These are phyloP conservation scores for Xylariaceae sp. DNA, from an alignment of 2,329 filamentous ascomycete genomes.

Conservation along the genomic window DNA sequence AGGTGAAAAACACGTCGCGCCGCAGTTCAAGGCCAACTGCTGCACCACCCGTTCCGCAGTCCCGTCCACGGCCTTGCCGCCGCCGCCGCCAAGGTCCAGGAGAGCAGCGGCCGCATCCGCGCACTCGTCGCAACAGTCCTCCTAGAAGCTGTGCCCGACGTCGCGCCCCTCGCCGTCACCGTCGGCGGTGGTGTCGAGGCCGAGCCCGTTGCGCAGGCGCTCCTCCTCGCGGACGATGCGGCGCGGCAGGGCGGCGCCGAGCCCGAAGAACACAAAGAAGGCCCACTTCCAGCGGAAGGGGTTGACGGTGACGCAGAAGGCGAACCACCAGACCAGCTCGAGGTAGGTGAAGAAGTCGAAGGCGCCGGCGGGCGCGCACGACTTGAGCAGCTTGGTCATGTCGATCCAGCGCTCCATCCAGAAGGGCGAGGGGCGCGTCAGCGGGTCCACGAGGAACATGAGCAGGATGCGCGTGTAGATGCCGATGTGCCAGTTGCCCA, in stretches of 20 bases:
- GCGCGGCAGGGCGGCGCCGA: constrained; percentile 60
- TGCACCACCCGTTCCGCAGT: too few relatives aligned
- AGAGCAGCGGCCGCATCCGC: too few relatives aligned
- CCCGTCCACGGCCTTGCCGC: too few relatives aligned
- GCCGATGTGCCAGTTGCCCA: constrained; percentile 83
- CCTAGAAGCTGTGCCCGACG: constrained; percentile 26
- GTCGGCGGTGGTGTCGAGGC: constrained; percentile 30
- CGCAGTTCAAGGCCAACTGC: too few relatives aligned
- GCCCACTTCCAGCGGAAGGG: constrained; percentile 91
- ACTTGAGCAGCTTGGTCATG: constrained; percentile 68
- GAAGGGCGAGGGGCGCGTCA: constrained; percentile 61
- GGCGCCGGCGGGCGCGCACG: constrained; percentile 60
- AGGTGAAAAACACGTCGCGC: too few relatives aligned
- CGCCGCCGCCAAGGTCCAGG: too few relatives aligned
- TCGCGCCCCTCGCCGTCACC: constrained; percentile 21
- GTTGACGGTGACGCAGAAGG: constrained; percentile 70
- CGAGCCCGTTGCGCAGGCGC: constrained; percentile 45
- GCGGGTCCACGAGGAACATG: constrained; percentile 76
- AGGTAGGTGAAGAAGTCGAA: constrained; percentile 89
- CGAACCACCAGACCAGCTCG: constrained; percentile 79
- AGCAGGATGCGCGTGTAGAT: constrained; percentile 81
- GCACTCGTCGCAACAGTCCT: too few relatives aligned
- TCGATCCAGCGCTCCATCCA: constrained; percentile 86
- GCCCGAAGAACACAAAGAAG: constrained; percentile 70
- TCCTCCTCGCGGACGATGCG: constrained; percentile 61